Conservation (phyloP, 148 eudicot species). For the Arbutus unedo region DNA sequence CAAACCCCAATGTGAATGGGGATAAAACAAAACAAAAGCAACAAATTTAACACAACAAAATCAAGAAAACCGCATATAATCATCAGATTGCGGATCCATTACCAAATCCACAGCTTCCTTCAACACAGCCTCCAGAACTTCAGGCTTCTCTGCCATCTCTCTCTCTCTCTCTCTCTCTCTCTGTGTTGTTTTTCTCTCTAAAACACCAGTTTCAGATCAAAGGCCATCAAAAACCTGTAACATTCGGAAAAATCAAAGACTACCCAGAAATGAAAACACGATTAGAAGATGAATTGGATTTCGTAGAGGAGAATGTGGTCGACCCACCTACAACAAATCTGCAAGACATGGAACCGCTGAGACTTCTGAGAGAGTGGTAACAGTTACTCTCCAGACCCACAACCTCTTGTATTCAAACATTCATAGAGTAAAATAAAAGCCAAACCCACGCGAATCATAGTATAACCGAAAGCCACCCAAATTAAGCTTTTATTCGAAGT, state of each 20-base stretch:
- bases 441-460: neutral
- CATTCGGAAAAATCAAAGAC: conserved; percentile 10
- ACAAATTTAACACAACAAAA: conserved; percentile 11
- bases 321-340: conserved; percentile 47
- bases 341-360: conserved; percentile 34
- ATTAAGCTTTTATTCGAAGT: neutral
- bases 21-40: conserved; percentile 1
- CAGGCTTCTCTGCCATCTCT: conserved; percentile 73
- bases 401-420: neutral
- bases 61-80: conserved; percentile 10
- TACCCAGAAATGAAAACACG: conserved; percentile 24
- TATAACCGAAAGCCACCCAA: neutral
- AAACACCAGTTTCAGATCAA: conserved; percentile 29
- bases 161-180: neutral
- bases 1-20: conserved; percentile 15
- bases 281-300: conserved; percentile 26
- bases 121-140: conserved; percentile 86
- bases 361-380: conserved; percentile 27
- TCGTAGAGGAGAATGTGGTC: conserved; percentile 18
- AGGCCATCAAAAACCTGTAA: conserved; percentile 26
- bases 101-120: conserved; percentile 99
- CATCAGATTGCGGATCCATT: conserved; percentile 49
- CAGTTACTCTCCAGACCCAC: conserved; percentile 23
- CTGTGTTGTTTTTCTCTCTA: conserved; percentile 14
- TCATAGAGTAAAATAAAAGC: neutral